A percentile compares a stretch with the other conserved stretches of the same genome.
These are phyloP conservation scores for Calonectria fujianensis DNA, from an alignment of 2,329 filamentous ascomycete species.

Conservation along the genomic window DNA sequence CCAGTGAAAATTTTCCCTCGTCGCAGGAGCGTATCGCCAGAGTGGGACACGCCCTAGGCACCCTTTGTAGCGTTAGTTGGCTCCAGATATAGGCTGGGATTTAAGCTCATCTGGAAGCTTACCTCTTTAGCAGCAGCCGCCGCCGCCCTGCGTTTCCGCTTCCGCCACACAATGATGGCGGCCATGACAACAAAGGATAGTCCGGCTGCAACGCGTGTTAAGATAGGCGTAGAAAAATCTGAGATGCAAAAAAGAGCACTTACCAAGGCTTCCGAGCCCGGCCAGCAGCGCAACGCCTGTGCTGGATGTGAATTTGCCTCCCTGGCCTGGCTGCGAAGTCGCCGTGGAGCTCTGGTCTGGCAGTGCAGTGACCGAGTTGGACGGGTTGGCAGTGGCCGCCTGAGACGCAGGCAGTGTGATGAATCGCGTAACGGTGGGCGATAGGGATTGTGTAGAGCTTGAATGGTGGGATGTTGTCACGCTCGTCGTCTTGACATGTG, in stretches of 20 bases:
- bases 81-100: background rate
- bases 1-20: background rate
- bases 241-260: background rate
- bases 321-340: background rate
- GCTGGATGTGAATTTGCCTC: background rate
- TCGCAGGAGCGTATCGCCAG: background rate
- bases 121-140: conserved; percentile 3
- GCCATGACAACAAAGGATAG: conserved; percentile 2
- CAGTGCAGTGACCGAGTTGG: background rate
- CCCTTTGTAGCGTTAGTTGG: background rate
- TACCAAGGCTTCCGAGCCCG: conserved; percentile 21
- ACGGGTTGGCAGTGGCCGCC: background rate
- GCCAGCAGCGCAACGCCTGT: conserved; percentile 7
- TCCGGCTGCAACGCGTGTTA: background rate
- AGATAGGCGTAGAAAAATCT: background rate
- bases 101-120: background rate
- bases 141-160: background rate
- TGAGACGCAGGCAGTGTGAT: conserved; percentile 3
- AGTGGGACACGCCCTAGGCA: background rate
- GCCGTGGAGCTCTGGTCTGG: background rate
- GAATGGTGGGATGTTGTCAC: background rate
- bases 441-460: background rate
- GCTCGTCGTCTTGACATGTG: background rate
- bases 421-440: conserved; percentile 16
- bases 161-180: conserved; percentile 20